Conservation (phyloP, 192 early-diverging fungal species). For the Irineochytrium annulatum region DNA sequence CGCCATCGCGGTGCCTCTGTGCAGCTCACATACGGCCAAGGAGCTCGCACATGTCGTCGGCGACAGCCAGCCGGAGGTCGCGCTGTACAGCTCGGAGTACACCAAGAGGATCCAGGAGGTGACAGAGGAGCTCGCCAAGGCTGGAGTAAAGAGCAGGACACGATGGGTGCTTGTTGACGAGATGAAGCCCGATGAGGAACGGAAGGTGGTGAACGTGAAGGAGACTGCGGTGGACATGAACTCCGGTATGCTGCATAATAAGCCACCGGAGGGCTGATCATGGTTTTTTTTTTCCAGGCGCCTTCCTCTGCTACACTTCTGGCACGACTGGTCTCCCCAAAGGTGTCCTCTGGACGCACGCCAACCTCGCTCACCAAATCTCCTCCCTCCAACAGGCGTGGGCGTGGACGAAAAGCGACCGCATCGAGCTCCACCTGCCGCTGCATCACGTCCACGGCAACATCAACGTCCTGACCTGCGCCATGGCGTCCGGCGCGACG, state of each 20-base stretch:
- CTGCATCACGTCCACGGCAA: slow-evolving; percentile 79
- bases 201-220: slow-evolving; percentile 4
- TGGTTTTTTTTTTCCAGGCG: slow-evolving; percentile 43
- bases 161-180: not conserved
- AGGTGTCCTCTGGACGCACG: slow-evolving; percentile 76
- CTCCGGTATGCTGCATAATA: slow-evolving; percentile 33
- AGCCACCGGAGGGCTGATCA: slow-evolving; percentile 61
- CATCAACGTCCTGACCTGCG: slow-evolving; percentile 64
- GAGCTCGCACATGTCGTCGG: slow-evolving; percentile 74
- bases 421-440: slow-evolving; percentile 75
- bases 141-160: not conserved
- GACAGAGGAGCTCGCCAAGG: not conserved
- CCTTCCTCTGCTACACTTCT: slow-evolving; percentile 1
- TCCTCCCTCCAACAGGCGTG: slow-evolving; percentile 64
- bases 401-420: slow-evolving; percentile 62
- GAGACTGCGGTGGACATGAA: not conserved
- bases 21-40: slow-evolving; percentile 65
- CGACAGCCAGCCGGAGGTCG: slow-evolving; percentile 57
- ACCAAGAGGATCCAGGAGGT: slow-evolving; percentile 23
- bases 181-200: slow-evolving; percentile 4
- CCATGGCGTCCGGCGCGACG: slow-evolving; percentile 67
- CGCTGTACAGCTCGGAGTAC: slow-evolving; percentile 60
- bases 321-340: slow-evolving; percentile 65
- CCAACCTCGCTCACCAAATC: slow-evolving; percentile 62
- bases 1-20: slow-evolving; percentile 78